Conservation (phyloP, 306 rosid species). For the Quercus suber region DNA sequence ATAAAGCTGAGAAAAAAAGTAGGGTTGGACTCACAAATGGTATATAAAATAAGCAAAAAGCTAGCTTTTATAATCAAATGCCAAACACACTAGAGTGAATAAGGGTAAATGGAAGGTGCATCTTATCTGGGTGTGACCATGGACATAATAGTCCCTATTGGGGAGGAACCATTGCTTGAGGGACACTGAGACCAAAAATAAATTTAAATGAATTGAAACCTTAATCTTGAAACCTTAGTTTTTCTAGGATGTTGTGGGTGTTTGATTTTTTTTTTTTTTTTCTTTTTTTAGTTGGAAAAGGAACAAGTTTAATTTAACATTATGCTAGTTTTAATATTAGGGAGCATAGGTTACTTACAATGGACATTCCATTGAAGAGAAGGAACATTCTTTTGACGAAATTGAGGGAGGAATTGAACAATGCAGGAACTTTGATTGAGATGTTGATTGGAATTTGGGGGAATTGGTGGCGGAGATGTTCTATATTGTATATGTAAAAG, state of each 20-base stretch:
- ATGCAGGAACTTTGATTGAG: conserved; percentile 13
- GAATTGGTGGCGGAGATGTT: conserved; percentile 49
- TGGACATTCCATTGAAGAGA: conserved; percentile 22
- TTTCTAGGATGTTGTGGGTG: conserved; percentile 11
- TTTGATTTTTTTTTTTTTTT: background rate
- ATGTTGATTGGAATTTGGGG: conserved; percentile 31
- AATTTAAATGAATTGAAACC: background rate
- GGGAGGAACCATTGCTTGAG: no score
- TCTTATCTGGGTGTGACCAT: no score
- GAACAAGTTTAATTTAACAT: background rate
- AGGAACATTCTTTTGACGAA: background rate
- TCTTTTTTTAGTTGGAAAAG: background rate
- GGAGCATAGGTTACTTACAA: conserved; percentile 23
- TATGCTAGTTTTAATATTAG: conserved; percentile 13
- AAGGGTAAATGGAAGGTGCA: no score
- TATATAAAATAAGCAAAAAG: no score
- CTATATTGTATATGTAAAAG: background rate
- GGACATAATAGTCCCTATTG: no score
- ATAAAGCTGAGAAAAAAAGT: no score
- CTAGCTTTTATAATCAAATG: no score
- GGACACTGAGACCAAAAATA: background rate
- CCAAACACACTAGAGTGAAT: no score
- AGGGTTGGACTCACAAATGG: no score
- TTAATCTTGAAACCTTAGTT: background rate
- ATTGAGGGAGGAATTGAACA: conserved; percentile 15